These are phyloP conservation scores for Blastosporella zonata DNA, from an alignment of 1,284 basidiomycete species.

Conservation along the genomic window DNA sequence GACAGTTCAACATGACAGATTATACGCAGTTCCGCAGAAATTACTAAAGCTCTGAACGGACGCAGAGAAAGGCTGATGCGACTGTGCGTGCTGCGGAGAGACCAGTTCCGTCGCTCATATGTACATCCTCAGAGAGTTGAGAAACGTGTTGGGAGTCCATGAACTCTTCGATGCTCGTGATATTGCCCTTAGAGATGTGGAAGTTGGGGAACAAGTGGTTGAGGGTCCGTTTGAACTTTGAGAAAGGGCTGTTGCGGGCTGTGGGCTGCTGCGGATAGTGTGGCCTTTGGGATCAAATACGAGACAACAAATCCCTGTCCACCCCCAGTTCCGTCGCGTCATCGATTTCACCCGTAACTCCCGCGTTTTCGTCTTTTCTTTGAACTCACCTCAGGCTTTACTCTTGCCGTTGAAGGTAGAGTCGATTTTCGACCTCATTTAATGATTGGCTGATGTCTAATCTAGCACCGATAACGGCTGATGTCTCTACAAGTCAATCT, in stretches of 20 bases:
- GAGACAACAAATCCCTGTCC: constrained; percentile 8
- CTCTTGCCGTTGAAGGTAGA: background rate
- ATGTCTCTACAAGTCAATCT: constrained; percentile 81
- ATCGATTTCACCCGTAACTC: background rate
- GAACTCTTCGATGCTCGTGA: too few species aligned
- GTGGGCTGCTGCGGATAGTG: background rate
- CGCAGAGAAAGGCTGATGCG: too few species aligned
- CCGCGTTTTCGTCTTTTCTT: background rate
- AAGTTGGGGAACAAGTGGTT: too few species aligned
- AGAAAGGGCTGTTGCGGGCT: too few species aligned
- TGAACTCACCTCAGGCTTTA: background rate
- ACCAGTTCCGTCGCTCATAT: too few species aligned
- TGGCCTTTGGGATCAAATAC: constrained; percentile 8
- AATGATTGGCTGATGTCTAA: background rate
- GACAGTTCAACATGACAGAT: background rate
- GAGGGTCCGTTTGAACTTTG: too few species aligned
- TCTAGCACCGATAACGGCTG: background rate
- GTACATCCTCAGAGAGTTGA: too few species aligned
- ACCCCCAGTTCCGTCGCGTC: constrained; percentile 7
- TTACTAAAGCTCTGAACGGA: too few species aligned
- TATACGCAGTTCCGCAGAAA: too few species aligned
- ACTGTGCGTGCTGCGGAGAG: too few species aligned
- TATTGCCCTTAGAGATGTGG: too few species aligned
- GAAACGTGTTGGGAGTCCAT: too few species aligned
- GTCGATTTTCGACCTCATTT: background rate